Evolutionary conservation across 306 rosid species (phyloP), one percentile per base, ranked within the genome.

Genomic region (Vicia faba): DNA sequence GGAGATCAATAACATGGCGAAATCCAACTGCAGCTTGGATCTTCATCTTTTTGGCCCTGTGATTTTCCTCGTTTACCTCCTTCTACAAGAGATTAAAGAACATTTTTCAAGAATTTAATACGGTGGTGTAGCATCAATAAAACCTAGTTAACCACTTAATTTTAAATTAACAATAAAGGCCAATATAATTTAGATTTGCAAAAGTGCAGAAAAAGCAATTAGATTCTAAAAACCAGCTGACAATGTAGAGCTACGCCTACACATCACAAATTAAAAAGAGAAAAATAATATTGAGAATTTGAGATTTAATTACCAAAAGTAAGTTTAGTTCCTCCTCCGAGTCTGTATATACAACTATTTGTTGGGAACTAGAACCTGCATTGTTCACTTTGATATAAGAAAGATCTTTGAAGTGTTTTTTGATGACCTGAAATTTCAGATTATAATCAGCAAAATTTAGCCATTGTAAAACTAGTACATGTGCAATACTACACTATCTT

Each of bases 1-100:
- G 96, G 77, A 93, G 89, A 78, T 93, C 99, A 69, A 93, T 85
- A 70, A 90, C 97, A 74, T 90, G 99, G 53, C 99, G 97, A 71
- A 93, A 88, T 71, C 99, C 99, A 12, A 86, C 80, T 3, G 97
- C 99, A 71, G 76, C 62, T 79, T 83, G 86, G 72, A 93, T 78
- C 76, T 85, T 90, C 77, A 33, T 64, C 77, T 89, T 86, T 56
- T 64, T 84, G 25, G 28, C 81, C 80, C 76, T 68, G 53, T 10
- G 72, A 66, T 61, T 76, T 33, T 84, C 86, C 15, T 83, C 83
- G 69, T 90, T 88, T 64, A 93, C 82, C 80, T 86, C 91, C 69
- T 79, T 79, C 99, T 93, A 87, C 81, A 58, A 51, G 53, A 66
- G 44, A 77, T 72, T 70, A 11, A 70, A 13, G 11, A 23, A 69